Conservation (phyloP, 2,329 filamentous ascomycete genomes). For the Bretziella fagacearum region DNA sequence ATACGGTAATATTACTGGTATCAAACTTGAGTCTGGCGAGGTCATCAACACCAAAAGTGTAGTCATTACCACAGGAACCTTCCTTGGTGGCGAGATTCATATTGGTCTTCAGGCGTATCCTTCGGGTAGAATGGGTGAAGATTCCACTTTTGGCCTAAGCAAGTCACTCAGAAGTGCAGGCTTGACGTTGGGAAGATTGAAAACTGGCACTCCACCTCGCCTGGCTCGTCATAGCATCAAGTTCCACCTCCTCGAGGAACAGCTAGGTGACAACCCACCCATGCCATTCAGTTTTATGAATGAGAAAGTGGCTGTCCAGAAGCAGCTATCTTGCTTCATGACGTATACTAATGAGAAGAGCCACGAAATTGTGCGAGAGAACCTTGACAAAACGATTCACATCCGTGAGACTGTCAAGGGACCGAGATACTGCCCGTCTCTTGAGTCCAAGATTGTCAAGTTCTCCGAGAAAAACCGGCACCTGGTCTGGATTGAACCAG, state of each 20-base stretch:
- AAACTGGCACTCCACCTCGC: conserved; percentile 88
- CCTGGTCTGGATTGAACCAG: conserved; percentile 92
- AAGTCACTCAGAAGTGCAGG: conserved; percentile 78
- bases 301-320: conserved; percentile 54
- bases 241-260: conserved; percentile 51
- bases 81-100: conserved; percentile 89
- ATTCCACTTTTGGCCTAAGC: conserved; percentile 80
- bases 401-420: conserved; percentile 91
- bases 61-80: conserved; percentile 91
- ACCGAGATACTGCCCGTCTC: conserved; percentile 83
- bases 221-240: conserved; percentile 70
- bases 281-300: conserved; percentile 87
- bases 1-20: conserved; percentile 49
- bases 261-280: conserved; percentile 71
- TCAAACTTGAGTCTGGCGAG: conserved; percentile 74
- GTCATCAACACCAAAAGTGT: conserved; percentile 65
- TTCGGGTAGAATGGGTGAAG: conserved; percentile 83
- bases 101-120: conserved; percentile 75
- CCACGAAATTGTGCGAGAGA: conserved; percentile 69
- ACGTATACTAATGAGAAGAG: conserved; percentile 73
- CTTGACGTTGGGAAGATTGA: conserved; percentile 74
- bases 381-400: conserved; percentile 91
- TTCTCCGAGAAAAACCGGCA: conserved; percentile 69
- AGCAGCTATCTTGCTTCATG: conserved; percentile 71
- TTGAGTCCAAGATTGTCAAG: conserved; percentile 84